Conservation (phyloP, 169 alveolate genomes). For the Besnoitia besnoiti region DNA sequence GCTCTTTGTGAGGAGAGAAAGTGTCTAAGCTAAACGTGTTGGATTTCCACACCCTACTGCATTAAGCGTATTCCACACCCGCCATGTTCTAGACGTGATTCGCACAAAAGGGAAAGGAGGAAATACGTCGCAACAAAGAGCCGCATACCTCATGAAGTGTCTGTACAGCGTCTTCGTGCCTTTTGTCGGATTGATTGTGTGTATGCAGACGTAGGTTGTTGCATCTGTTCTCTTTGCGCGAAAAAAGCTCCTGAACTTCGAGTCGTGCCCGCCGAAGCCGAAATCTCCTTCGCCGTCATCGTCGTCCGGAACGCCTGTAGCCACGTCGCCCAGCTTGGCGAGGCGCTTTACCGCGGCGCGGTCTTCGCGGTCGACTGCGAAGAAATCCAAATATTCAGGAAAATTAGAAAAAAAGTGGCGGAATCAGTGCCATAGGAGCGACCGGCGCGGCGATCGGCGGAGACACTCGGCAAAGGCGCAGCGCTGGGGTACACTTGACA, state of each 20-base stretch:
- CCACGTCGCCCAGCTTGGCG: conserved; percentile 13
- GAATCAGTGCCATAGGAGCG: no score
- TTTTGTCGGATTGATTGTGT: conserved; percentile 54
- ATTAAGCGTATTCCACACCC: no score
- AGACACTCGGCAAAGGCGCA: no score
- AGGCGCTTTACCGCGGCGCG: not conserved
- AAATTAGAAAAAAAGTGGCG: not conserved
- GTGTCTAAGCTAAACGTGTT: no score
- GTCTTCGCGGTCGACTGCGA: conserved; percentile 19
- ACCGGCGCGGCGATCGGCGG: no score
- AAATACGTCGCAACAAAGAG: not conserved
- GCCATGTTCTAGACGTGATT: no score
- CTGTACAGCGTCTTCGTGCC: conserved; percentile 56
- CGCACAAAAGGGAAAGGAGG: not conserved
- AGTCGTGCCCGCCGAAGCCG: not conserved
- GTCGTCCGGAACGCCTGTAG: not conserved
- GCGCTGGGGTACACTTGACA: no score
- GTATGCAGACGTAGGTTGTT: conserved; percentile 61
- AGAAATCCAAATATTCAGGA: not conserved
- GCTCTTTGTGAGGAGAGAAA: no score
- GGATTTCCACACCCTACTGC: no score
- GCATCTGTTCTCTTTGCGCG: not conserved
- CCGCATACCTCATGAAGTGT: conserved; percentile 58
- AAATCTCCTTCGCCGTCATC: not conserved
- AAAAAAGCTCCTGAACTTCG: not conserved